Conservation (phyloP, 805 yeast species). For the Hanseniaspora singularis region DNA sequence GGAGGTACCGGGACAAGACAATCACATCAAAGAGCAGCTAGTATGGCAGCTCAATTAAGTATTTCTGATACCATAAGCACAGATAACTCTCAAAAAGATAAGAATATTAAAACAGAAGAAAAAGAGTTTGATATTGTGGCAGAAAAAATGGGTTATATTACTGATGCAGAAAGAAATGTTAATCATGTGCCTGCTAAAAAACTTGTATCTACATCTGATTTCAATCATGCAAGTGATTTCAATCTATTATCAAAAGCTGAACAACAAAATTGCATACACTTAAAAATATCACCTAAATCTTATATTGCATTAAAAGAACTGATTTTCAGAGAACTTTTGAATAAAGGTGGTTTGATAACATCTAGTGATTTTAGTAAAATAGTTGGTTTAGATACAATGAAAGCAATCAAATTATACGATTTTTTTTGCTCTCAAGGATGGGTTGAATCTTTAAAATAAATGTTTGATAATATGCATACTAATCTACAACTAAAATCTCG, state of each 20-base stretch:
- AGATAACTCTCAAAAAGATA: constrained; percentile 18
- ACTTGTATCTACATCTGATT: constrained; percentile 47
- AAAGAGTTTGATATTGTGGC: not conserved
- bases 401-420: constrained; percentile 80
- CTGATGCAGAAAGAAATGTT: not conserved
- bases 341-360: constrained; percentile 72
- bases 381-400: constrained; percentile 71
- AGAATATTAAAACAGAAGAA: constrained; percentile 8
- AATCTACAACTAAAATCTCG: too few species aligned
- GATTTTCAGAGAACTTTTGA: constrained; percentile 72
- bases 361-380: constrained; percentile 77
- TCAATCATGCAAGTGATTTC: constrained; percentile 67
- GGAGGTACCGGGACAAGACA: constrained; percentile 26
- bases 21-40: constrained; percentile 25
- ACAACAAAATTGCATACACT: constrained; percentile 66
- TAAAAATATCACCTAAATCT: constrained; percentile 84
- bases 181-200: constrained; percentile 26
- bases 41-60: constrained; percentile 20
- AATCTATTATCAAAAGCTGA: constrained; percentile 80
- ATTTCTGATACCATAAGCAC: constrained; percentile 19
- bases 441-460: constrained; percentile 32
- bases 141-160: not conserved
- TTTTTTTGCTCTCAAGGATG: constrained; percentile 88
- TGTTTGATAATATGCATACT: too few species aligned
- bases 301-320: constrained; percentile 86